These are phyloP conservation scores for Clarireedia paspali DNA, from an alignment of 2,329 filamentous ascomycete species.

Conservation along the genomic window DNA sequence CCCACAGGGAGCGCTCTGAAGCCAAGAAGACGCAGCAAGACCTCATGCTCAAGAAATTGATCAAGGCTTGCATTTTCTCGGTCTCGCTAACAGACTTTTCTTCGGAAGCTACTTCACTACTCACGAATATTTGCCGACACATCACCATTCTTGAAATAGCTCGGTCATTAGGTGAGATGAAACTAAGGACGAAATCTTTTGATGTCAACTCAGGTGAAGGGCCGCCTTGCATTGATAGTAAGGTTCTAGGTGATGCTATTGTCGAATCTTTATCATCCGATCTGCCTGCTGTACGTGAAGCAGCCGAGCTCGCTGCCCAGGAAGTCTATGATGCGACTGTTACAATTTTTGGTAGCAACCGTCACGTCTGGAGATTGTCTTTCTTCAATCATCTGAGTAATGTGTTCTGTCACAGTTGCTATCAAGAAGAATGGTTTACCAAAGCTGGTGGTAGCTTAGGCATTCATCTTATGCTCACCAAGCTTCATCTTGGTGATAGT, in stretches of 20 bases:
- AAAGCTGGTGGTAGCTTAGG: slow-evolving; percentile 89
- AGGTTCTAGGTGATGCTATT: slow-evolving; percentile 80
- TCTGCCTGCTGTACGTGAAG: slow-evolving; percentile 68
- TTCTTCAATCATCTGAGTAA: slow-evolving; percentile 80
- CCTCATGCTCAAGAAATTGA: slow-evolving; percentile 69
- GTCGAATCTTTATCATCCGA: slow-evolving; percentile 88
- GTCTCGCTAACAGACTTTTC: slow-evolving; percentile 76
- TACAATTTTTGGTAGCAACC: slow-evolving; percentile 70
- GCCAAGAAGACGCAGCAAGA: slow-evolving; percentile 84
- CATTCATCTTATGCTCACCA: slow-evolving; percentile 79
- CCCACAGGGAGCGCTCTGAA: slow-evolving; percentile 75
- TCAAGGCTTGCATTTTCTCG: slow-evolving; percentile 84
- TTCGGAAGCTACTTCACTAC: slow-evolving; percentile 64
- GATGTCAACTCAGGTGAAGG: slow-evolving; percentile 83
- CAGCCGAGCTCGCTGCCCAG: slow-evolving; percentile 70
- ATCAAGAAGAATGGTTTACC: slow-evolving; percentile 97
- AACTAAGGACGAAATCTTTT: slow-evolving; percentile 71
- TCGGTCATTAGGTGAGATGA: slow-evolving; percentile 70
- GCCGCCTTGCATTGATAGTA: slow-evolving; percentile 76
- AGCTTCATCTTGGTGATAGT: slow-evolving; percentile 71
- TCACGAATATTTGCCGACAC: slow-evolving; percentile 78
- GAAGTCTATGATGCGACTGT: slow-evolving; percentile 69
- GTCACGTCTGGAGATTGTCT: slow-evolving; percentile 64
- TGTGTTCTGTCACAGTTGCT: slow-evolving; percentile 88
- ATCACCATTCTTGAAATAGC: slow-evolving; percentile 88